Conservation (phyloP, 805 yeast species). For the Cyberlindnera japonica region DNA sequence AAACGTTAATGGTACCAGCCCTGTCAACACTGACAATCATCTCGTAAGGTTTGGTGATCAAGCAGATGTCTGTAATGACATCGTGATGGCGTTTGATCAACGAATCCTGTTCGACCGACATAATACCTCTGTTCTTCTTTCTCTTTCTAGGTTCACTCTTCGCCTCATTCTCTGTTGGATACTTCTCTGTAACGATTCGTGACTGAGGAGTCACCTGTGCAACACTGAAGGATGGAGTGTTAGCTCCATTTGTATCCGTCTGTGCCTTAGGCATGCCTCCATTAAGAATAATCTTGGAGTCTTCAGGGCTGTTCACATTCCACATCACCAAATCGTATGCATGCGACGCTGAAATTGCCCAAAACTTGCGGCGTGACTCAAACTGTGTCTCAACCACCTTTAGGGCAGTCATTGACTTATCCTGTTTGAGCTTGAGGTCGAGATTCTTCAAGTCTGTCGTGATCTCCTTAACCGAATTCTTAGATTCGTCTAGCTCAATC, state of each 20-base stretch:
- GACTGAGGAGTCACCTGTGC: conserved; percentile 38
- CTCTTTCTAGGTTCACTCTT: conserved; percentile 15
- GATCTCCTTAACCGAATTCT: neutral
- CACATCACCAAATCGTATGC: conserved; percentile 31
- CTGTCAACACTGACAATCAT: conserved; percentile 66
- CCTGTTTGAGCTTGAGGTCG: conserved; percentile 3
- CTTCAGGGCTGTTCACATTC: conserved; percentile 31
- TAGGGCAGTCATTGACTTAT: conserved; percentile 20
- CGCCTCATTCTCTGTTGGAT: conserved; percentile 14
- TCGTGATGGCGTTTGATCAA: conserved; percentile 47
- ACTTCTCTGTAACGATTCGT: conserved; percentile 39
- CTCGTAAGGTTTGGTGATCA: conserved; percentile 47
- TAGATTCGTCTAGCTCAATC: conserved; percentile 16
- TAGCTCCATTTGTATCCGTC: conserved; percentile 17
- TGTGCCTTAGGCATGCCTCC: conserved; percentile 6
- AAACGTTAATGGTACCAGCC: conserved; percentile 61
- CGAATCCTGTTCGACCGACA: conserved; percentile 42
- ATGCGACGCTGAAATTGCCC: conserved; percentile 18
- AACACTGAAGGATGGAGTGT: conserved; percentile 5
- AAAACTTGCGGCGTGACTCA: conserved; percentile 20
- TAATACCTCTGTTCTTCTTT: conserved; percentile 30
- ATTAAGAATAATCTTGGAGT: conserved; percentile 32
- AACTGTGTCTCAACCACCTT: conserved; percentile 18
- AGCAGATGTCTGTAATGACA: conserved; percentile 43
- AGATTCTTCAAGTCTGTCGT: conserved; percentile 2